These are phyloP conservation scores for Ascosphaera pollenicola DNA, from an alignment of 2,329 filamentous ascomycete genomes.

Conservation along the genomic window DNA sequence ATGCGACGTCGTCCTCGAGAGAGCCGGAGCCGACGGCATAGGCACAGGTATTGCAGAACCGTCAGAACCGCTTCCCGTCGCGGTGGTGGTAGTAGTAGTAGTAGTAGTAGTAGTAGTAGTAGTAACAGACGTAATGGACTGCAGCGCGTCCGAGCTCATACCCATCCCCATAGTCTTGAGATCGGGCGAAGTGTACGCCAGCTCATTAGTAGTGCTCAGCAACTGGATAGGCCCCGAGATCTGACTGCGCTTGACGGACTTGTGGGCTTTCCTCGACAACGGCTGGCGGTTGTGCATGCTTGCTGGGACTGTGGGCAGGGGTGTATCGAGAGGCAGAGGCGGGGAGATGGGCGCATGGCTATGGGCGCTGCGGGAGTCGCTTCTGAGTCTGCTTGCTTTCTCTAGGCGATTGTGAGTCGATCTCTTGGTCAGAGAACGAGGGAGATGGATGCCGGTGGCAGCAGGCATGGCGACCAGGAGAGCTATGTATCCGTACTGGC, in stretches of 20 bases:
- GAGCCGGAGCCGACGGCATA: too few species aligned
- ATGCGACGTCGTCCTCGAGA: too few species aligned
- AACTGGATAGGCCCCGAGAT: conserved; percentile 79
- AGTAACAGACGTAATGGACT: too few species aligned
- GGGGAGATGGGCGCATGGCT: neutral
- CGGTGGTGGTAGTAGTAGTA: too few species aligned
- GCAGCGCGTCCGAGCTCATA: too few species aligned
- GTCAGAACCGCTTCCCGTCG: too few species aligned
- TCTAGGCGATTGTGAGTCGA: neutral
- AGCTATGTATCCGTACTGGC: too few species aligned
- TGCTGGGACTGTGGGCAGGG: neutral
- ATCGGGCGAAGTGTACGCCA: conserved; percentile 84
- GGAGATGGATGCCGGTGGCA: neutral
- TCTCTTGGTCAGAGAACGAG: neutral
- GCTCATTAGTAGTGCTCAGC: conserved; percentile 86
- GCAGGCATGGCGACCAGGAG: too few species aligned
- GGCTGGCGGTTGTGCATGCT: neutral
- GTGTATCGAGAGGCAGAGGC: neutral
- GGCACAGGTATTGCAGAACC: too few species aligned
- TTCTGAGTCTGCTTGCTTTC: neutral
- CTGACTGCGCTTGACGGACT: conserved; percentile 21
- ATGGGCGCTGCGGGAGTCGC: neutral
- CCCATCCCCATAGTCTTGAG: conserved; percentile 23
- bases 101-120: too few species aligned
- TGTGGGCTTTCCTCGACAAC: neutral